Conservation (phyloP, 164 flowering plant species). For the Vitis rupestris region DNA sequence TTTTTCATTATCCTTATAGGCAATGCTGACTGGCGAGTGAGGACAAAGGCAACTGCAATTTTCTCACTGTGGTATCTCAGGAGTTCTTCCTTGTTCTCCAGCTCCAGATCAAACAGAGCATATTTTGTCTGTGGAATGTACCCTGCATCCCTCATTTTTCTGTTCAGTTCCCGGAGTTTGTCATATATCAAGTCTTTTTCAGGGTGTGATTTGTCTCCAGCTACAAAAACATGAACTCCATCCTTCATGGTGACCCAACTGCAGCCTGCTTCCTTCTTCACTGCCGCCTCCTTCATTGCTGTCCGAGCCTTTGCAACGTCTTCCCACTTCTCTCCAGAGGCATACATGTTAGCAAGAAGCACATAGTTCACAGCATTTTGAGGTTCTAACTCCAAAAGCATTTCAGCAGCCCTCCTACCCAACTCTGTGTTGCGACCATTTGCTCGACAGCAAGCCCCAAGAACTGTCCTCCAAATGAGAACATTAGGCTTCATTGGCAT, state of each 20-base stretch:
- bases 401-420: constrained; percentile 66
- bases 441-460: constrained; percentile 70
- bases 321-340: constrained; percentile 78
- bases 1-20: constrained; percentile 92
- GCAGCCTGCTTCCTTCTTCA: constrained; percentile 83
- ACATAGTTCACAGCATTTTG: constrained; percentile 80
- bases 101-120: constrained; percentile 77
- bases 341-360: constrained; percentile 80
- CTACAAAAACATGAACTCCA: constrained; percentile 82
- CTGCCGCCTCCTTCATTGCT: constrained; percentile 56
- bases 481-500: constrained; percentile 78
- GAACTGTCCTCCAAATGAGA: constrained; percentile 82
- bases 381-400: constrained; percentile 82
- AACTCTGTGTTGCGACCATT: constrained; percentile 49
- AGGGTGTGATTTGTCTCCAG: constrained; percentile 83
- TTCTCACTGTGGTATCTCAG: constrained; percentile 85
- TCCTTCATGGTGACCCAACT: constrained; percentile 94
- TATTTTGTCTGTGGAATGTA: constrained; percentile 68
- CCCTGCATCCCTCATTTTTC: constrained; percentile 68
- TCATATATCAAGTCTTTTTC: constrained; percentile 60
- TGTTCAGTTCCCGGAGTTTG: constrained; percentile 54
- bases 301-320: constrained; percentile 57
- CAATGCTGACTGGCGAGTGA: constrained; percentile 47
- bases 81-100: constrained; percentile 79
- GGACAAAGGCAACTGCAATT: constrained; percentile 85